Evolutionary conservation across 257 asterid species (phyloP).

Genomic region (Nicotiana benthamiana): DNA sequence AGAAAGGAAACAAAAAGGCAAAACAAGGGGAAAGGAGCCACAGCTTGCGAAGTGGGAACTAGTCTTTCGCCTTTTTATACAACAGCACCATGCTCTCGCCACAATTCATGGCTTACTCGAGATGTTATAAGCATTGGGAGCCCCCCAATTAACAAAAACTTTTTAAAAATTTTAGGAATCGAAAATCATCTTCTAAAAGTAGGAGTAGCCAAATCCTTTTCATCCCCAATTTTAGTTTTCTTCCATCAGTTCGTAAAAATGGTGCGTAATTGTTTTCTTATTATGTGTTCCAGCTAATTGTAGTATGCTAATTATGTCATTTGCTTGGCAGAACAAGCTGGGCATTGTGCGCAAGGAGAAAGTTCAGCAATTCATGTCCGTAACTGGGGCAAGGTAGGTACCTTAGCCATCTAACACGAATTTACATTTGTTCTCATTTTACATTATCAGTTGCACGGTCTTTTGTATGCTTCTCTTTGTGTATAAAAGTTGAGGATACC

Average conservation of each 20-base stretch:
- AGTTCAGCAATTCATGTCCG: conserved; percentile 82
- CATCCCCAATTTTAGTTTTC: background rate
- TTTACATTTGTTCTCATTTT: background rate
- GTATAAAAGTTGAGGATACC: background rate
- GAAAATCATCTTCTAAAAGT: background rate
- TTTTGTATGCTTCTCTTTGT: background rate
- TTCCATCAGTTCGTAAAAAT: conserved; percentile 1
- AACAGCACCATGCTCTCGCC: background rate
- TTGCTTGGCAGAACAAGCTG: conserved; percentile 58
- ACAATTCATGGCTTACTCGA: background rate
- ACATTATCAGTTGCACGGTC: background rate
- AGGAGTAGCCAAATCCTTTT: background rate
- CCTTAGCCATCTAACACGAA: background rate
- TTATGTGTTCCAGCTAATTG: background rate
- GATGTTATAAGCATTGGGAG: background rate
- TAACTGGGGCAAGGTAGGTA: conserved; percentile 96
- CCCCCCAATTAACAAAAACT: background rate
- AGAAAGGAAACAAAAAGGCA: background rate
- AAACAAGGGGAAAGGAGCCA: background rate
- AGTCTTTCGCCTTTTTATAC: background rate
- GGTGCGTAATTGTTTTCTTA: background rate
- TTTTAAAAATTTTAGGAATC: background rate
- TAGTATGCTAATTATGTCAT: background rate
- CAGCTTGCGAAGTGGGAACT: background rate
- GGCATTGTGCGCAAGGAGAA: conserved; percentile 90